Conservation (phyloP, 306 rosid genomes). For the Fragaria vesca region DNA sequence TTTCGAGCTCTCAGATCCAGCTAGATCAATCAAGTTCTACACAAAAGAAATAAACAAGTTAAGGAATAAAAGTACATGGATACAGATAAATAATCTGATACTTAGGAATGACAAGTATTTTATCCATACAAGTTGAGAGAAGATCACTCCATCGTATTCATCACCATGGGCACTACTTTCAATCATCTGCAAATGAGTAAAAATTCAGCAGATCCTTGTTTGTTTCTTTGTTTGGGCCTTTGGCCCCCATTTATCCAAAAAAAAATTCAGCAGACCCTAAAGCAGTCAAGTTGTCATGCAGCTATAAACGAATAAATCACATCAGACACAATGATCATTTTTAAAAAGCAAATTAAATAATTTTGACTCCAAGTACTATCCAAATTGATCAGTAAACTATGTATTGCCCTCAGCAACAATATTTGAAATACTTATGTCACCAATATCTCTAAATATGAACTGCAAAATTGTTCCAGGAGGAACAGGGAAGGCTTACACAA, state of each 20-base stretch:
- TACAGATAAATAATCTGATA: conserved; percentile 8
- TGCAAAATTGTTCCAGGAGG: not conserved
- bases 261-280: conserved; percentile 3
- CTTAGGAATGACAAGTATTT: conserved; percentile 15
- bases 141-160: conserved; percentile 96
- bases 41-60: conserved; percentile 19
- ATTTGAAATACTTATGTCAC: conserved; percentile 1
- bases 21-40: conserved; percentile 95
- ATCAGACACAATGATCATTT: not conserved
- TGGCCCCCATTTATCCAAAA: too few species aligned
- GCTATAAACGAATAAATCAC: conserved; percentile 3
- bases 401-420: not conserved
- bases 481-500: not conserved
- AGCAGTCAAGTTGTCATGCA: conserved; percentile 9
- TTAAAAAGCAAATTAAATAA: not conserved
- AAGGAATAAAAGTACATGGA: not conserved
- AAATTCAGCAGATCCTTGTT: not conserved
- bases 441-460: not conserved
- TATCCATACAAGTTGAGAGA: conserved; percentile 95
- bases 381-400: not conserved
- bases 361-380: not conserved
- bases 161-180: conserved; percentile 98
- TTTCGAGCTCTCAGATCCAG: conserved; percentile 99
- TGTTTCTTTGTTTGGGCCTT: too few species aligned
- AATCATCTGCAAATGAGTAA: conserved; percentile 73